phyloP scores from a whole-genome alignment of 768 basidiomycete genomes.

The Boletus sensibilis region DNA sequence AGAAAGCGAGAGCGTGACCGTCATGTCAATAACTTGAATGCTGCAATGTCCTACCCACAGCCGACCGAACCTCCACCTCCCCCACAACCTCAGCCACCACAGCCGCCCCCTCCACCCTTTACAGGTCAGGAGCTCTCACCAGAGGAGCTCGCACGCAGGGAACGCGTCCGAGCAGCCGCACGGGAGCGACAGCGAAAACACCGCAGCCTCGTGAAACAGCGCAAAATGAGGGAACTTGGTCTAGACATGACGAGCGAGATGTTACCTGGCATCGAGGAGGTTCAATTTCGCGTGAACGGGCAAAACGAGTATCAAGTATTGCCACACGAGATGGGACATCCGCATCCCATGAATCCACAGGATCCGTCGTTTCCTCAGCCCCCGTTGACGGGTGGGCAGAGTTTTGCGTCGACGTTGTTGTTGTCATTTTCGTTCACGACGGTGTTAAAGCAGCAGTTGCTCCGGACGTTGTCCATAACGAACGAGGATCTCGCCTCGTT shows the following conservation, averaged over 20 bases:
- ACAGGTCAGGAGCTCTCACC: constrained; percentile 44
- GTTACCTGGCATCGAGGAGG: constrained; percentile 60
- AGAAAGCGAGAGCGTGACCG: constrained; percentile 75
- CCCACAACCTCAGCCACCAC: constrained; percentile 34
- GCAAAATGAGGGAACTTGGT: constrained; percentile 80
- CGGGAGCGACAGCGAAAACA: constrained; percentile 83
- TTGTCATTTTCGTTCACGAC: constrained; percentile 76
- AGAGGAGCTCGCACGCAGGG: constrained; percentile 66
- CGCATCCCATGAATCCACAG: constrained; percentile 37
- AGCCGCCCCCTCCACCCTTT: constrained; percentile 24
- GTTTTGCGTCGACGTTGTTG: constrained; percentile 75
- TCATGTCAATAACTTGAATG: constrained; percentile 40
- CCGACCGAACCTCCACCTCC: constrained; percentile 33
- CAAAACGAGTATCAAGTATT: constrained; percentile 41
- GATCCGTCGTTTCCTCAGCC: constrained; percentile 65
- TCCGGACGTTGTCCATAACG: constrained; percentile 71
- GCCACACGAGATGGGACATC: constrained; percentile 36
- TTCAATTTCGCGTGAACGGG: constrained; percentile 58
- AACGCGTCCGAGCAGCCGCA: constrained; percentile 72
- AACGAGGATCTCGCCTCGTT: constrained; percentile 76
- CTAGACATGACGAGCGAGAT: constrained; percentile 79
- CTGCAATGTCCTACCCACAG: constrained; percentile 42
- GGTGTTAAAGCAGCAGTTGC: constrained; percentile 69
- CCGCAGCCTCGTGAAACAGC: constrained; percentile 71
- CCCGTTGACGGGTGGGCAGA: constrained; percentile 59